Evolutionary conservation across 2,329 filamentous ascomycete species (phyloP), one percentile per base, ranked within the genome.

Genomic region (Paracorniculantispora psalliotae): DNA sequence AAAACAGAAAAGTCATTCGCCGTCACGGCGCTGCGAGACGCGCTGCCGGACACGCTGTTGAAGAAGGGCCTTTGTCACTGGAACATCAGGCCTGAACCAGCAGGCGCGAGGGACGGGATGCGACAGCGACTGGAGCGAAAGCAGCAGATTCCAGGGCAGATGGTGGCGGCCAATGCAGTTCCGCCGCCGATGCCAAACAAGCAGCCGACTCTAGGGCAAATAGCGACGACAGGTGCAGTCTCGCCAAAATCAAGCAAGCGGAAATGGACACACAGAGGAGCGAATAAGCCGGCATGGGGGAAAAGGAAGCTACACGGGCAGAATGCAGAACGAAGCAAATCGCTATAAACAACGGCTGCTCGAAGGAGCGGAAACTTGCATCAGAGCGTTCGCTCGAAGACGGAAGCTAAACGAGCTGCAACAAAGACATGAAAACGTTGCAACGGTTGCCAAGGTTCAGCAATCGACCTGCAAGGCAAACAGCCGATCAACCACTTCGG

Each of bases 31-130:
- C 68, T 82, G 48, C 66, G 65, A 56, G 68, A 69, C 30, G 71
- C 72, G 2, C 66, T 81, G 25, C 79, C 79, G 0, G 61, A 66
- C 7, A 72, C 67, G 35, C 67, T 78, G 58, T 68, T 69, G 17
- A 65, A 68, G 9, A 68, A 68, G 8, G 79, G 76, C 4, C 67
- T 81, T 33, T 70, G 69, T 25, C 75, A 80, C 62, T 82, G 79
- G 79, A 65, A 66, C 17, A 54, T 71, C 19, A 67, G 69, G 44
- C 53, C 65, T 17, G 65, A 68, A 41, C 19, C 49, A 28, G 15
- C 23, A 1, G 54, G 23, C 49, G 19, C 56, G 39, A n/a, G 51
- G 30, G 59, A 39, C 23, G 37, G 46, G 26, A 64, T 63, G 57
- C 50, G 46, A 2, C 64, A 62, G 55, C 62, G 65, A 21, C 47